These are phyloP conservation scores for Pseudohyphozyma bogoriensis DNA, from an alignment of 768 basidiomycete species.

Conservation along the genomic window DNA sequence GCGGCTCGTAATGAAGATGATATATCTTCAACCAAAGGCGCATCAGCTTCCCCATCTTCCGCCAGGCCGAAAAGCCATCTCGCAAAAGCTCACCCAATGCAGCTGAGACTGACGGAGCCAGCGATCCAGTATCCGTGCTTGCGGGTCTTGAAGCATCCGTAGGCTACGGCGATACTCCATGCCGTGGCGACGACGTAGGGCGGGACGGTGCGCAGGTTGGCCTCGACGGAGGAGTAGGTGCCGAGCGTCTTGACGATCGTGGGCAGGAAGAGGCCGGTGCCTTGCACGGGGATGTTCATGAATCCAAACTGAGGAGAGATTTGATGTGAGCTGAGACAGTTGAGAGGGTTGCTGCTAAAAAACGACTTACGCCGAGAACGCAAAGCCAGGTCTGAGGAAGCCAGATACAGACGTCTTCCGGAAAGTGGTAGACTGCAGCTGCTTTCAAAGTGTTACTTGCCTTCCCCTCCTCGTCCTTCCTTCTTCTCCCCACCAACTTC, in stretches of 20 bases:
- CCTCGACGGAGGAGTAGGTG: conserved; percentile 48
- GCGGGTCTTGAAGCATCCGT: conserved; percentile 49
- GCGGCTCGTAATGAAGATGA: conserved; percentile 13
- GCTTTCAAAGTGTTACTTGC: too few relatives aligned
- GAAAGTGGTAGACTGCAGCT: too few relatives aligned
- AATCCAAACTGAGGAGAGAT: too few relatives aligned
- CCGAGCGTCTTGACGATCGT: conserved; percentile 59
- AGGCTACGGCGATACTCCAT: conserved; percentile 46
- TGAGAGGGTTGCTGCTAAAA: too few relatives aligned
- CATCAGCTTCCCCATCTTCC: not conserved
- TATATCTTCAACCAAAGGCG: conserved; percentile 3
- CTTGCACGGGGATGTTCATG: conserved; percentile 47
- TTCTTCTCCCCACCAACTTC: too few relatives aligned
- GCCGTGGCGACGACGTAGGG: conserved; percentile 65
- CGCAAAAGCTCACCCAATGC: not conserved
- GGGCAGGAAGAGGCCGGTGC: conserved; percentile 71
- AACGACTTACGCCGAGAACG: too few relatives aligned
- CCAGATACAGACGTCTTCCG: too few relatives aligned
- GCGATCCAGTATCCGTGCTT: conserved; percentile 44
- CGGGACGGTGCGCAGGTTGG: conserved; percentile 68
- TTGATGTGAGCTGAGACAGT: too few relatives aligned
- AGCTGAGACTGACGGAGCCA: conserved; percentile 5
- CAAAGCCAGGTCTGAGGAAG: too few relatives aligned
- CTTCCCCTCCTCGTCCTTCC: too few relatives aligned
- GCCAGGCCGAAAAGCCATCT: too few relatives aligned